phyloP scores from a whole-genome alignment of 2,329 filamentous ascomycete species.

The Claviceps arundinis region DNA sequence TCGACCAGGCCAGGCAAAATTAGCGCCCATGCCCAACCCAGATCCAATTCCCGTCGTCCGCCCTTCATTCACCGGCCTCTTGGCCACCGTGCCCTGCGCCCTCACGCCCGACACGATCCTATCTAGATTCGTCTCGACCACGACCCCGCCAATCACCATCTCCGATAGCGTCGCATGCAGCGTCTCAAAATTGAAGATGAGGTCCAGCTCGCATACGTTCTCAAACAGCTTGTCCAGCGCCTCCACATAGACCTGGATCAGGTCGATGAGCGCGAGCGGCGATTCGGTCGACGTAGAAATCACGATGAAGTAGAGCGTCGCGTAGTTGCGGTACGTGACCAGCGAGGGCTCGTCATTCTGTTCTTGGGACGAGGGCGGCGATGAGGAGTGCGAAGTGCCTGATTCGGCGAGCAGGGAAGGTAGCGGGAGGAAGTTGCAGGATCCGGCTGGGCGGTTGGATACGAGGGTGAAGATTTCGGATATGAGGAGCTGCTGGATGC shows the following conservation, averaged over 20 bases:
- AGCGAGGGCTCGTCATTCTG: constrained; percentile 86
- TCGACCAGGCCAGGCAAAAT: constrained; percentile 40
- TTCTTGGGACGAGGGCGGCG: constrained; percentile 41
- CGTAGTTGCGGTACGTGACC: constrained; percentile 95
- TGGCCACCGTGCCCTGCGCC: constrained; percentile 63
- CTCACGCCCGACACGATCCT: constrained; percentile 77
- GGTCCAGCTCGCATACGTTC: constrained; percentile 94
- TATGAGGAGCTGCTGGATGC: constrained; percentile 91
- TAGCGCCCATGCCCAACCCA: constrained; percentile 42
- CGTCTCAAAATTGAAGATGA: constrained; percentile 98
- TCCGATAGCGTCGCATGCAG: constrained; percentile 81
- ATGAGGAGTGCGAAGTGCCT: constrained; percentile 41
- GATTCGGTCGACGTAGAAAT: constrained; percentile 95
- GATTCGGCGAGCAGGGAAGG: constrained; percentile 52
- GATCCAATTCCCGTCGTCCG: constrained; percentile 31
- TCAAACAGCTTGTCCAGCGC: constrained; percentile 89
- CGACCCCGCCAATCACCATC: constrained; percentile 91
- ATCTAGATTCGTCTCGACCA: constrained; percentile 83
- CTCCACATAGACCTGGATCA: constrained; percentile 98
- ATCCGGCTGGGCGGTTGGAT: constrained; percentile 76
- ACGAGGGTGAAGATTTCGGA: constrained; percentile 96
- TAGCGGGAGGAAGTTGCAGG: constrained; percentile 91
- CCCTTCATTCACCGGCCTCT: constrained; percentile 64
- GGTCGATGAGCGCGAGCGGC: constrained; percentile 83
- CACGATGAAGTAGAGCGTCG: constrained; percentile 95